phyloP scores from a whole-genome alignment of 257 asterid species.

The Paulownia fortunei region DNA sequence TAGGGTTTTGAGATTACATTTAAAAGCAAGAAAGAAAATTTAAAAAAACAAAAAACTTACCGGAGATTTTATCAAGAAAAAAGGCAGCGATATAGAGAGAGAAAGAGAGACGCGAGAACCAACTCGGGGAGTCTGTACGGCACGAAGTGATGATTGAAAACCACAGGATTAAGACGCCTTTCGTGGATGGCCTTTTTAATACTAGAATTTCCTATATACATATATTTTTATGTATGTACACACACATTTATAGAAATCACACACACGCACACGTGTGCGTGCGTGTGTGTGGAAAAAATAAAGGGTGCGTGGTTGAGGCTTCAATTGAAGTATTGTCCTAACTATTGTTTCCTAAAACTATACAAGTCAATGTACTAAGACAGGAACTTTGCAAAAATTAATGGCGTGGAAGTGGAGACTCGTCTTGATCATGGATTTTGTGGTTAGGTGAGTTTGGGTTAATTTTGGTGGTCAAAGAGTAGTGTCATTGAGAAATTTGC shows the following conservation, averaged over 20 bases:
- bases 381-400: neutral
- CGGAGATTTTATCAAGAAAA: conserved; percentile 46
- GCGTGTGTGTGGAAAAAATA: conserved; percentile 25
- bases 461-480: neutral
- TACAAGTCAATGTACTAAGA: conserved; percentile 20
- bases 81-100: conserved; percentile 45
- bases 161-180: conserved; percentile 75
- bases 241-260: conserved; percentile 1
- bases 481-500: neutral
- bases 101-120: conserved; percentile 56
- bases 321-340: neutral
- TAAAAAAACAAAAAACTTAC: conserved; percentile 33
- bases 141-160: conserved; percentile 61
- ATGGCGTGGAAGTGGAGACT: neutral
- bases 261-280: conserved; percentile 27
- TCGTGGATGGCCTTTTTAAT: conserved; percentile 65
- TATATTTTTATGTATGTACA: neutral
- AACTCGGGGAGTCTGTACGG: conserved; percentile 60
- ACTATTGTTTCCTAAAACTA: conserved; percentile 25
- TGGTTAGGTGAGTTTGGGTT: neutral
- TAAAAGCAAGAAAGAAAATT: neutral
- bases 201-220: conserved; percentile 5
- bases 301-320: neutral
- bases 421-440: neutral
- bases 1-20: conserved; percentile 46